Conservation (phyloP, 805 yeast genomes). For the Nakazawaea ernobii region DNA sequence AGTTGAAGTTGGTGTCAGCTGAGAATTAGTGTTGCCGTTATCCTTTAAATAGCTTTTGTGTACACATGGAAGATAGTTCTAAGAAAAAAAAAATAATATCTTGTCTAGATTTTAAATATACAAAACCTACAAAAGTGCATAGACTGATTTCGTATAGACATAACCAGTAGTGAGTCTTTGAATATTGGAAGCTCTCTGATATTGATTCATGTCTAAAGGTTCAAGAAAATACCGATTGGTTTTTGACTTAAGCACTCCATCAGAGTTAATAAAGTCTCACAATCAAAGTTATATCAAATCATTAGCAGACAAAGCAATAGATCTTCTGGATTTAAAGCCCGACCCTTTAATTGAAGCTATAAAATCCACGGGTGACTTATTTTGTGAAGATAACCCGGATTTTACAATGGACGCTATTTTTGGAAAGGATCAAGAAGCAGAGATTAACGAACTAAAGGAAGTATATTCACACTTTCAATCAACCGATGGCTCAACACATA, state of each 20-base stretch:
- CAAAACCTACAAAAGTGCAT: background rate
- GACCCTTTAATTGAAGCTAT: background rate
- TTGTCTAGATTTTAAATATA: background rate
- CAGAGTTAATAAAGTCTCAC: slow-evolving; percentile 16
- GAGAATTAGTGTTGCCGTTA: too few relatives aligned
- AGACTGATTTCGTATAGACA: too few relatives aligned
- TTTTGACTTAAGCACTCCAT: slow-evolving; percentile 22
- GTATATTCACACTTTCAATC: slow-evolving; percentile 2
- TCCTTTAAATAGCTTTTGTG: too few relatives aligned
- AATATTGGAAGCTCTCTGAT: background rate
- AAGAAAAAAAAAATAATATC: background rate
- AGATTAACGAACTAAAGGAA: slow-evolving; percentile 13
- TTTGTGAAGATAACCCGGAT: background rate
- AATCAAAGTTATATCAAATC: slow-evolving; percentile 17
- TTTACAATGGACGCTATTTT: background rate
- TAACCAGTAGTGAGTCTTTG: too few relatives aligned
- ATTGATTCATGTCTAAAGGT: background rate
- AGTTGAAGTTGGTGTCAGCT: too few relatives aligned
- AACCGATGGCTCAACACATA: background rate
- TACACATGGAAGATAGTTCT: background rate
- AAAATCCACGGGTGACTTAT: slow-evolving; percentile 4
- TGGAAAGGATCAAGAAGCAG: background rate
- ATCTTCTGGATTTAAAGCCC: background rate
- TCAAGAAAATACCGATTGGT: slow-evolving; percentile 17
- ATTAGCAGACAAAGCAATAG: slow-evolving; percentile 5